Percentiles rank a stretch among this genome's conserved stretches.
Conservation (phyloP, 208 protist genomes). For the Acanthamoeba castellanii region DNA sequence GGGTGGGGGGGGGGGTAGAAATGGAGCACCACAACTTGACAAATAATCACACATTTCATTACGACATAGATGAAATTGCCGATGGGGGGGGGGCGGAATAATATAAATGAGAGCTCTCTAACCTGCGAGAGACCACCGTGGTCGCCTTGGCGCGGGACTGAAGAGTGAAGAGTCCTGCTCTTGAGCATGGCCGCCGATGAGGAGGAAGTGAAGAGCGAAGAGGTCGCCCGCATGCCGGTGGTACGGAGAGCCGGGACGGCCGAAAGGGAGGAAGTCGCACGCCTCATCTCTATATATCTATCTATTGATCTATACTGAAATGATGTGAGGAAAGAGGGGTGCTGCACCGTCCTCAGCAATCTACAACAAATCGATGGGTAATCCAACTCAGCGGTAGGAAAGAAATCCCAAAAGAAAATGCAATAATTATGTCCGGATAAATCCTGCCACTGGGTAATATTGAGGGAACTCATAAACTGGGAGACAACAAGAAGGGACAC, state of each 20-base stretch:
- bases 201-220: background rate
- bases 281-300: background rate
- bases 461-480: background rate
- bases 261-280: background rate
- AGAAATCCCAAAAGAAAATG: background rate
- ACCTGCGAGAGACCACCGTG: slow-evolving; percentile 30
- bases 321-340: background rate
- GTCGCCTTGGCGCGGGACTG: background rate
- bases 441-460: background rate
- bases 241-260: background rate
- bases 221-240: background rate
- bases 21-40: no score
- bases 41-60: no score
- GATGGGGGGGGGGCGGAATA: background rate
- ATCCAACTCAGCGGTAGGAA: background rate
- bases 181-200: background rate
- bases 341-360: background rate
- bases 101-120: background rate
- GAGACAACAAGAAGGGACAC: no score
- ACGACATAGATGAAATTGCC: no score
- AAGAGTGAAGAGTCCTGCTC: background rate
- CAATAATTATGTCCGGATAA: no score
- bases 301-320: background rate
- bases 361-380: background rate
- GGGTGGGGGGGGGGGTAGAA: no score